Evolutionary conservation across 495 filamentous ascomycete genomes (phyloP).

Genomic region (Penicillium arizonense): DNA sequence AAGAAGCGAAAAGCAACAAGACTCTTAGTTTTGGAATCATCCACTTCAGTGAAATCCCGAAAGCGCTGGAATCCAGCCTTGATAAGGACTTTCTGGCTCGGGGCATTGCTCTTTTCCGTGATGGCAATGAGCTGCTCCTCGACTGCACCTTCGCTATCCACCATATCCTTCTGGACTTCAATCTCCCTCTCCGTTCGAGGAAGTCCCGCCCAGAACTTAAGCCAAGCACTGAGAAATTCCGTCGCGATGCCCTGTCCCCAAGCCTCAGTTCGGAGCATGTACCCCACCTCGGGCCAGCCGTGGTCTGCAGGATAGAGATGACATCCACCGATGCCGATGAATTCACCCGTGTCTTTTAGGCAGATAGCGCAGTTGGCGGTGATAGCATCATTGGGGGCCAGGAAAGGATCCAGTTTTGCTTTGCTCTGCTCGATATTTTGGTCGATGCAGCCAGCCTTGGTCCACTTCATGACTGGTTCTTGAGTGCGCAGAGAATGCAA

Average conservation of each 20-base stretch:
- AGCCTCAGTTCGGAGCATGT: constrained; percentile 40
- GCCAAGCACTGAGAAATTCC: constrained; percentile 42
- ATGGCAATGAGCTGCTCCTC: constrained; percentile 36
- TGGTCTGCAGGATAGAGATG: constrained; percentile 12
- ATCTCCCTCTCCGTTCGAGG: constrained; percentile 33
- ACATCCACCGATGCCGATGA: constrained; percentile 19
- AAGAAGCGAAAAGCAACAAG: constrained; percentile 15
- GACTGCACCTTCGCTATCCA: constrained; percentile 9
- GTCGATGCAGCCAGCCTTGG: constrained; percentile 34
- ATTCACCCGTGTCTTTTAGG: constrained; percentile 16
- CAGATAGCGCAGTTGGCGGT: constrained; percentile 43
- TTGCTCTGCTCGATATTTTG: constrained; percentile 29
- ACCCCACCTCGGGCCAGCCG: constrained; percentile 44
- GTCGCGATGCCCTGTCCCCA: constrained; percentile 48
- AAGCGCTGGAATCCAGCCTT: constrained; percentile 39
- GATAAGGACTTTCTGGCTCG: constrained; percentile 35
- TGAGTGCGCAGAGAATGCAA: constrained; percentile 43
- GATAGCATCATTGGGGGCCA: constrained; percentile 26
- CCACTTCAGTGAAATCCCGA: constrained; percentile 20
- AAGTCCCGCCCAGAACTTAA: constrained; percentile 35
- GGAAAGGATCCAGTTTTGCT: constrained; percentile 23
- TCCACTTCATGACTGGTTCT: constrained; percentile 51
- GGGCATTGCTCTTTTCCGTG: constrained; percentile 26
- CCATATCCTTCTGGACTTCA: constrained; percentile 15
- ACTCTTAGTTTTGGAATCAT: neutral